Percentiles rank a stretch among this genome's conserved stretches.
These are phyloP conservation scores for Heliosperma pusillum DNA, from an alignment of 148 eudicot genomes.

Conservation along the genomic window DNA sequence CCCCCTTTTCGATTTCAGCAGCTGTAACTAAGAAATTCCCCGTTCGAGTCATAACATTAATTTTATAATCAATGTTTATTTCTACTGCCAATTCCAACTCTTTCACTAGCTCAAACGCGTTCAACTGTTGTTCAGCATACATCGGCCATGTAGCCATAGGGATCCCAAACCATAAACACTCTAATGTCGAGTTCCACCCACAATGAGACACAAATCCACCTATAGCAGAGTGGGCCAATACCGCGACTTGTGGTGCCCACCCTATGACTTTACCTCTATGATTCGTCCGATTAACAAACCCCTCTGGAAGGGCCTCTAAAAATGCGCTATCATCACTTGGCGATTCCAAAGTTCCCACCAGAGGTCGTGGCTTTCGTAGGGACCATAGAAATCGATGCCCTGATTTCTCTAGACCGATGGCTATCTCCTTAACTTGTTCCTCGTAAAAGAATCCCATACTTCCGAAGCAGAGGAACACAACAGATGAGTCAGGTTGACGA, in stretches of 20 bases:
- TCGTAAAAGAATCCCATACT: neutral
- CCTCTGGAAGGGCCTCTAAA: neutral
- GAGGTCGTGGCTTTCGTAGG: constrained; percentile 2
- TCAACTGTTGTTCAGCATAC: no score
- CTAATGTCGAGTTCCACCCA: no score
- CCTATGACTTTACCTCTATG: neutral
- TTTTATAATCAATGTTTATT: neutral
- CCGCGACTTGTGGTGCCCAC: constrained; percentile 5
- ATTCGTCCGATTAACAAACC: neutral
- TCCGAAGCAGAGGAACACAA: constrained; percentile 1
- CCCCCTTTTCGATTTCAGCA: neutral
- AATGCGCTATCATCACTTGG: neutral
- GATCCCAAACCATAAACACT: no score
- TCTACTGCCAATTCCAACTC: constrained; percentile 3
- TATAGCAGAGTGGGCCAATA: neutral
- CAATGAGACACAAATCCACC: no score
- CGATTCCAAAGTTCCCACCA: neutral
- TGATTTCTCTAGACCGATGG: neutral
- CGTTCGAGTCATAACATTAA: no score
- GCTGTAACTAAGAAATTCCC: neutral
- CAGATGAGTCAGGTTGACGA: neutral
- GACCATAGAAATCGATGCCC: constrained; percentile 10
- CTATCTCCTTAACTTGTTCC: constrained; percentile 6
- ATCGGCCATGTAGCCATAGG: no score
- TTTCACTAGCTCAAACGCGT: neutral